Conservation (phyloP, 1,139 yeast species). For the Debaryomyces coudertii region DNA sequence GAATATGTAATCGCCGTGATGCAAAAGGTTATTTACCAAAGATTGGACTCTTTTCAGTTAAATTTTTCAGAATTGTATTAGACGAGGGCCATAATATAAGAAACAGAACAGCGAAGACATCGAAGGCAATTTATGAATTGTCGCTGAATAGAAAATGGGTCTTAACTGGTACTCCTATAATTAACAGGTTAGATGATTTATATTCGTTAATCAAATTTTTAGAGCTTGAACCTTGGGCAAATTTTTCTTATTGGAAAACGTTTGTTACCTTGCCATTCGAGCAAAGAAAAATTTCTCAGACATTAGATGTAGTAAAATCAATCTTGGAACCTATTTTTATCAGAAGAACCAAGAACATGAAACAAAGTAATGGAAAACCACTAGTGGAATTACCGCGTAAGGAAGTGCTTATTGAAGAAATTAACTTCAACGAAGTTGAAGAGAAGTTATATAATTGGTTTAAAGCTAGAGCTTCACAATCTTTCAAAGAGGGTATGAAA, state of each 20-base stretch:
- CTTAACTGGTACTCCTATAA: conserved; percentile 92
- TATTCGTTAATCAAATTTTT: conserved; percentile 77
- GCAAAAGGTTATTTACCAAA: conserved; percentile 34
- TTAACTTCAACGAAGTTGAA: conserved; percentile 70
- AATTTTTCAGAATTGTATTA: conserved; percentile 75
- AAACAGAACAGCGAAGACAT: conserved; percentile 77
- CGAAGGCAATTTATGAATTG: conserved; percentile 75
- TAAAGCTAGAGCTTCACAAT: conserved; percentile 65
- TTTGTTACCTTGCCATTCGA: conserved; percentile 87
- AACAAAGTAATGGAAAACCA: conserved; percentile 70
- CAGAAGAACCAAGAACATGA: conserved; percentile 87
- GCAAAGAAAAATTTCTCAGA: conserved; percentile 64
- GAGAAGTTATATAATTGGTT: conserved; percentile 68
- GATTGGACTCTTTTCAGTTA: conserved; percentile 69
- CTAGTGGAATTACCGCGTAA: conserved; percentile 79
- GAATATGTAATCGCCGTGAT: conserved; percentile 36
- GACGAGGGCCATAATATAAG: conserved; percentile 95
- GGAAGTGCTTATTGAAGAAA: conserved; percentile 66
- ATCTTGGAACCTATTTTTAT: conserved; percentile 82
- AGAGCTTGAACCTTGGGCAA: conserved; percentile 86
- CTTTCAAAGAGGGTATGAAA: conserved; percentile 64
- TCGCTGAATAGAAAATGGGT: conserved; percentile 76
- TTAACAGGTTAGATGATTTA: conserved; percentile 84
- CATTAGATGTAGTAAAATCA: conserved; percentile 81
- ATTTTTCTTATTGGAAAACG: conserved; percentile 85